These are phyloP conservation scores for Populus tremula DNA, from an alignment of 345 rosid genomes.

Conservation along the genomic window DNA sequence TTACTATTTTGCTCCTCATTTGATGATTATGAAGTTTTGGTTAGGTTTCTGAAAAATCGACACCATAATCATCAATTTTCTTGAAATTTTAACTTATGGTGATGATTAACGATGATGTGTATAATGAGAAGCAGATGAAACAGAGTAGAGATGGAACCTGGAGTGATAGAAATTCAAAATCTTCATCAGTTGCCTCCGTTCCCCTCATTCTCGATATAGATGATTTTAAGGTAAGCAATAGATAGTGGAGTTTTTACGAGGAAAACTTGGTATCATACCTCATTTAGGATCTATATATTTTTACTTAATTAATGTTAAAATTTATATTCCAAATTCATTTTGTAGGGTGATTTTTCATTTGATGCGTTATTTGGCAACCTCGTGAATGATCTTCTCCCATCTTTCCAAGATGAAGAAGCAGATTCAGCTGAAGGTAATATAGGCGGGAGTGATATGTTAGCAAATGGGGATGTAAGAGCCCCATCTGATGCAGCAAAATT, in stretches of 20 bases:
- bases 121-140: constrained; percentile 52
- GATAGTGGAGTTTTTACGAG: not conserved
- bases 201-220: constrained; percentile 84
- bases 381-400: constrained; percentile 78
- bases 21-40: not conserved
- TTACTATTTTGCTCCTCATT: not conserved
- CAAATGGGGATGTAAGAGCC: constrained; percentile 65
- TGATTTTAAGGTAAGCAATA: constrained; percentile 75
- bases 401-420: constrained; percentile 76
- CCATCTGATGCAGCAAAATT: constrained; percentile 55
- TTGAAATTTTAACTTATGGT: not conserved
- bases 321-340: constrained; percentile 3
- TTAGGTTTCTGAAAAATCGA: not conserved
- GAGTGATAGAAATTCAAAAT: constrained; percentile 43
- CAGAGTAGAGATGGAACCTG: constrained; percentile 49
- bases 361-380: constrained; percentile 92
- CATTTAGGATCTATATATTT: not conserved
- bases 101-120: not conserved
- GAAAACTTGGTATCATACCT: not conserved
- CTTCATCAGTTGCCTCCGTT: constrained; percentile 54
- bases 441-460: constrained; percentile 53
- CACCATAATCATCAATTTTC: not conserved
- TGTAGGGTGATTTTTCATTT: constrained; percentile 93
- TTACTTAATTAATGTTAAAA: not conserved
- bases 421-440: constrained; percentile 59